A percentile compares a stretch with the other conserved stretches of the same genome.
Conservation (phyloP, 352 stramenopile genomes). For the Nothophytophthora sp. region DNA sequence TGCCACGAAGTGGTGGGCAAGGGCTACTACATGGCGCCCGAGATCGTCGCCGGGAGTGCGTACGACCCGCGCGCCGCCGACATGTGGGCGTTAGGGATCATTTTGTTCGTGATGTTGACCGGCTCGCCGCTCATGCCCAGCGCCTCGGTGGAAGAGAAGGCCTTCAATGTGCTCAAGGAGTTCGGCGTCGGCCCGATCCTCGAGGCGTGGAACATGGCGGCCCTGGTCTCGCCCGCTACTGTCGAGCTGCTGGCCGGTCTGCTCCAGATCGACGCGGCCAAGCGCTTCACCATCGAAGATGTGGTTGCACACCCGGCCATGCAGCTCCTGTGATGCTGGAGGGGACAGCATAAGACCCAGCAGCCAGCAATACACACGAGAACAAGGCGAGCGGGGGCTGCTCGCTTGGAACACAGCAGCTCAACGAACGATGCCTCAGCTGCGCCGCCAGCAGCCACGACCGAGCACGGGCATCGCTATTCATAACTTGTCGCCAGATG, state of each 20-base stretch:
- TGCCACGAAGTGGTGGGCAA: conserved; percentile 32
- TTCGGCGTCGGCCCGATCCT: conserved; percentile 50
- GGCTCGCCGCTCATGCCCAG: conserved; percentile 42
- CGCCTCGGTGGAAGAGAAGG: conserved; percentile 31
- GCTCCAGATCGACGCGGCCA: conserved; percentile 32
- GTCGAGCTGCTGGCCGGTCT: conserved; percentile 33
- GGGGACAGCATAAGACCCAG: no score
- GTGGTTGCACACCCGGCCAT: conserved; percentile 26
- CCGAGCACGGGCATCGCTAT: no score
- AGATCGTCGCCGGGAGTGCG: conserved; percentile 29
- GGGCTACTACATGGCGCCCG: conserved; percentile 58
- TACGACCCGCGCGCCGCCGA: conserved; percentile 52
- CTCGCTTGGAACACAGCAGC: no score
- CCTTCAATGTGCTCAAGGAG: conserved; percentile 24
- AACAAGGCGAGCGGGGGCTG: no score
- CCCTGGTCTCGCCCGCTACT: conserved; percentile 16
- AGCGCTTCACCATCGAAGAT: conserved; percentile 29
- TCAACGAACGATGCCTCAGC: no score
- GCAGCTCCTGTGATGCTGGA: background rate
- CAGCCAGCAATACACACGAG: no score
- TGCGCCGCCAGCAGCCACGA: no score
- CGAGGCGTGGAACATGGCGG: conserved; percentile 42
- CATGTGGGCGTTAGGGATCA: conserved; percentile 66
- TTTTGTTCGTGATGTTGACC: conserved; percentile 67
- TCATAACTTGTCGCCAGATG: no score